Evolutionary conservation across 2,329 filamentous ascomycete species (phyloP).

Genomic region (Aspergillus piperis): DNA sequence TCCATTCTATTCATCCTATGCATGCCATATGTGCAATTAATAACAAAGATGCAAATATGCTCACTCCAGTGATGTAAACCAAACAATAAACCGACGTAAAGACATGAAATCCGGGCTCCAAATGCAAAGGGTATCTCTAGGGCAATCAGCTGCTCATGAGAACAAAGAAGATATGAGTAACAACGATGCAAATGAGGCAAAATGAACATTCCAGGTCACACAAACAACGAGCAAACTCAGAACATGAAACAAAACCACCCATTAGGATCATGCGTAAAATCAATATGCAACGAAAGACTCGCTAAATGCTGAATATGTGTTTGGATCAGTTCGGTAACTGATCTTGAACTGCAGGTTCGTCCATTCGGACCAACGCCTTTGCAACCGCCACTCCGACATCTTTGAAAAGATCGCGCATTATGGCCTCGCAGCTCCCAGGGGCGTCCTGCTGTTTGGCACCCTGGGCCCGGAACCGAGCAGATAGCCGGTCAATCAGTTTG

Average conservation of each 20-base stretch:
- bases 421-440: slow-evolving; percentile 19
- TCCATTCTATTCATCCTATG: slow-evolving; percentile 6
- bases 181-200: neutral
- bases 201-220: neutral
- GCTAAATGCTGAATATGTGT: neutral
- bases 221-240: neutral
- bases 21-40: slow-evolving; percentile 2
- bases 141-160: slow-evolving; percentile 13
- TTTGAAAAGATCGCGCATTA: slow-evolving; percentile 22
- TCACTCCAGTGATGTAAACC: neutral
- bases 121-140: slow-evolving; percentile 15
- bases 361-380: slow-evolving; percentile 18
- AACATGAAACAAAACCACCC: neutral
- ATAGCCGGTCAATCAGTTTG: slow-evolving; percentile 19
- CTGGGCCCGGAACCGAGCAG: slow-evolving; percentile 16
- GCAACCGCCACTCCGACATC: slow-evolving; percentile 21
- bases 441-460: slow-evolving; percentile 9
- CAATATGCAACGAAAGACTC: neutral
- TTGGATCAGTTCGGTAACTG: neutral
- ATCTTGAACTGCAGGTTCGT: slow-evolving; percentile 10
- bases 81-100: neutral
- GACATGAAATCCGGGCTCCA: slow-evolving; percentile 1
- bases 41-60: slow-evolving; percentile 1
- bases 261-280: neutral
- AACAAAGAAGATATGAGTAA: slow-evolving; percentile 4